Base-by-base conservation (phyloP, 176 grass and related monocot genomes). In the Raddia distichophylla region DNA sequence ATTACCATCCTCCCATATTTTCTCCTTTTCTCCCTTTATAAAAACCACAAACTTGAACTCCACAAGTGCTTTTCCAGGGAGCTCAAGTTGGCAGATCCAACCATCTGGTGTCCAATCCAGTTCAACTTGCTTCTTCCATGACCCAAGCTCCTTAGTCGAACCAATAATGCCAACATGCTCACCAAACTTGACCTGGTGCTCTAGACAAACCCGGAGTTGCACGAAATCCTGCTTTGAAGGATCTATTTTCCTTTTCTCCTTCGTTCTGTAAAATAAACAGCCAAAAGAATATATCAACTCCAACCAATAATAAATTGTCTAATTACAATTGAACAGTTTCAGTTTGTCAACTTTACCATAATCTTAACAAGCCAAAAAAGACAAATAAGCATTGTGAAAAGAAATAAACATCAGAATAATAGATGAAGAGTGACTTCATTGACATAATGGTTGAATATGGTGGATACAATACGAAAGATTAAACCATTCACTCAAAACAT, bases 11-110 rank as follows among this genome's bases (percentile, higher is more conserved):
- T 98, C 95, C 95, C 95, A 98, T 54, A 63, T 64, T 71, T 87
- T 87, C 10, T 89, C 88, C n/a, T 91, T 89, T 7, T 79, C 52
- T 74, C 75, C 90, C 71, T 89, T 85, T 5, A 14, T 53, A 82
- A 89, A 84, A 27, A 93, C 70, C n/a, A 98, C 88, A 83, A 98
- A 98, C 69, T 98, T 98, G 75, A 87, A 98, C 81, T 98, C 95
- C 68, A 88, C 48, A 7, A 46, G 47, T 11, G 59, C 64, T 65
- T 84, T 90, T 22, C 88, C 86, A 37, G 70, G 84, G 50, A 98
- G 52, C 56, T 86, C 75, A 35, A 98, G 88, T 50, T 93, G 80
- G 75, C 83, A 87, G 59, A 89, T 80, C 95, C 95, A 98, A 45
- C 92, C 95, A 55, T 94, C 82, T 48, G 71, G 77, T 33, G 81